Percentiles rank a stretch among this genome's conserved stretches.
These are phyloP conservation scores for Hypoxylon sp. DNA, from an alignment of 2,329 filamentous ascomycete genomes.

Conservation along the genomic window DNA sequence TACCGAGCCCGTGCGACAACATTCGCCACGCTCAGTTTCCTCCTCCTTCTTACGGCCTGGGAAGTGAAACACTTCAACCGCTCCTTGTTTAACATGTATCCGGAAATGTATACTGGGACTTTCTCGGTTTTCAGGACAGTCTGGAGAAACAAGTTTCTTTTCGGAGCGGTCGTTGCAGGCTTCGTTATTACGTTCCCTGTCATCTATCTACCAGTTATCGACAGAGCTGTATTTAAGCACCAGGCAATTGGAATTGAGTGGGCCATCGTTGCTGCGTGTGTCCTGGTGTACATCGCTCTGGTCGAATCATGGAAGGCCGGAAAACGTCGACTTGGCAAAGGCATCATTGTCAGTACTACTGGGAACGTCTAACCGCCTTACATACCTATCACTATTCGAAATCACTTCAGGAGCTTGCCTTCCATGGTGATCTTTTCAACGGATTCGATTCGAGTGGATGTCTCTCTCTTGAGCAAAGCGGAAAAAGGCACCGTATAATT, in stretches of 20 bases:
- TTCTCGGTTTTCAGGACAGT: conserved; percentile 71
- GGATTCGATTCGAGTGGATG: background rate
- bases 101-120: conserved; percentile 63
- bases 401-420: background rate
- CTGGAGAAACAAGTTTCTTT: conserved; percentile 77
- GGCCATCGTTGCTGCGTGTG: conserved; percentile 74
- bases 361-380: conserved; percentile 11
- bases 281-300: conserved; percentile 72
- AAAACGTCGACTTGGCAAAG: conserved; percentile 66
- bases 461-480: too few relatives aligned
- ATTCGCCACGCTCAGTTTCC: conserved; percentile 78
- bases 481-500: background rate
- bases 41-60: conserved; percentile 78
- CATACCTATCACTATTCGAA: background rate
- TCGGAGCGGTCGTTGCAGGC: conserved; percentile 73
- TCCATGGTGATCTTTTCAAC: background rate
- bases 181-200: conserved; percentile 73
- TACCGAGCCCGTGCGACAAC: conserved; percentile 77
- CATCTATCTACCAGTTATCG: conserved; percentile 77
- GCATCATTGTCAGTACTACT: conserved; percentile 6
- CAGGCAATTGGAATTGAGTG: conserved; percentile 79
- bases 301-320: conserved; percentile 79
- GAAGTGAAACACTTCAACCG: conserved; percentile 80
- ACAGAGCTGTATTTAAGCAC: conserved; percentile 78
- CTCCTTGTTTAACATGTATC: conserved; percentile 77